These are phyloP conservation scores for Populus tomentosa DNA, from an alignment of 441 rosid species.

Conservation along the genomic window DNA sequence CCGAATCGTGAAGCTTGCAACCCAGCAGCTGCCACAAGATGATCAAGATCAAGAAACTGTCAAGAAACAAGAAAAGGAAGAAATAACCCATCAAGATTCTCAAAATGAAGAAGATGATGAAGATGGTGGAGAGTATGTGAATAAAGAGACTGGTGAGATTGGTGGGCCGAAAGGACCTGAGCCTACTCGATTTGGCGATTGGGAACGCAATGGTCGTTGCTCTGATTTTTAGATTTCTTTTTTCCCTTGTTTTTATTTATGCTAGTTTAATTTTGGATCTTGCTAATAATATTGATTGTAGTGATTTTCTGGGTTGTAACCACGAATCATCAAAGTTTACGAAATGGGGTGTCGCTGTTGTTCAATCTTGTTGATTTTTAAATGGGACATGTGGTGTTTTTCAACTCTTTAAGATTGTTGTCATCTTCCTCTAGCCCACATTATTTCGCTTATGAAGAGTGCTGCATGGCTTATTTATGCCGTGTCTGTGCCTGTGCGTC, in stretches of 20 bases:
- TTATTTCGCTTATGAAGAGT: background rate
- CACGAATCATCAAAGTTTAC: background rate
- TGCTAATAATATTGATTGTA: background rate
- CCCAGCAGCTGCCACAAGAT: slow-evolving; percentile 4
- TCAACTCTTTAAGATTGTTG: background rate
- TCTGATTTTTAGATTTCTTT: slow-evolving; percentile 51
- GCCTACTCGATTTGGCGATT: slow-evolving; percentile 93
- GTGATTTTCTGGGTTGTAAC: background rate
- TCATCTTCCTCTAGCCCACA: background rate
- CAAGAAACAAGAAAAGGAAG: slow-evolving; percentile 13
- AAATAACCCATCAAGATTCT: slow-evolving; percentile 6
- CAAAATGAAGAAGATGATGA: slow-evolving; percentile 13
- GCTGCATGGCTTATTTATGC: background rate
- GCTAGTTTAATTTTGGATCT: background rate
- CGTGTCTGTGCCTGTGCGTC: background rate
- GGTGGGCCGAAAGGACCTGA: slow-evolving; percentile 87
- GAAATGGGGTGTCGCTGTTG: background rate
- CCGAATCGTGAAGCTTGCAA: slow-evolving; percentile 22
- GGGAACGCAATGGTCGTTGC: slow-evolving; percentile 92
- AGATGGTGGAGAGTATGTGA: slow-evolving; percentile 27
- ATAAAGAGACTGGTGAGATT: slow-evolving; percentile 65
- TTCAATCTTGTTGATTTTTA: background rate
- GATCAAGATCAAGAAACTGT: background rate
- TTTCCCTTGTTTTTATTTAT: background rate
- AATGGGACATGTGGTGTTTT: background rate